phyloP scores from a whole-genome alignment of 1,284 basidiomycete species.

The Cryptococcus hybrid region DNA sequence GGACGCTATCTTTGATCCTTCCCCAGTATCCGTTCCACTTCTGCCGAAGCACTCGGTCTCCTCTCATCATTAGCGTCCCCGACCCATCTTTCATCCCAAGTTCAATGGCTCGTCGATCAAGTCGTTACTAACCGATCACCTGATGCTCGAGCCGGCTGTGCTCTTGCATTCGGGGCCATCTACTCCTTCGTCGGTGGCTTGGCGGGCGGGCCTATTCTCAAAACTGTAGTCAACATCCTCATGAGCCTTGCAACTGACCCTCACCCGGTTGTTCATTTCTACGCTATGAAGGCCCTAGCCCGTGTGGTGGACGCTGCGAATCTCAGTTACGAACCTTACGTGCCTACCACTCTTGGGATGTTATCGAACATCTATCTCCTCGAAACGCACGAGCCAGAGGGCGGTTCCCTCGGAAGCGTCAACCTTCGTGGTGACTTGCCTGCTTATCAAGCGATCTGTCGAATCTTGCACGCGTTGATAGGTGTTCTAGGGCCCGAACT shows the following conservation, averaged over 20 bases:
- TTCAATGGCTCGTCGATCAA: conserved; percentile 90
- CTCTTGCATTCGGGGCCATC: conserved; percentile 89
- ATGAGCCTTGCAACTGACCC: conserved; percentile 96
- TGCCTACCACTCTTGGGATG: conserved; percentile 85
- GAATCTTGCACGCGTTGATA: conserved; percentile 88
- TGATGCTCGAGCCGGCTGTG: conserved; percentile 88
- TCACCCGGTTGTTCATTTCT: conserved; percentile 94
- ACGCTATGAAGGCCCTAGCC: conserved; percentile 80
- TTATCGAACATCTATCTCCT: conserved; percentile 85
- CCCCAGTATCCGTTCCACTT: conserved; percentile 71
- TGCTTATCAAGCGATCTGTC: conserved; percentile 85
- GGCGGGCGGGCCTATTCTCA: conserved; percentile 88
- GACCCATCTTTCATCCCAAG: conserved; percentile 79
- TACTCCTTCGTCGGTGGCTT: conserved; percentile 91
- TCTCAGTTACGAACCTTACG: conserved; percentile 85
- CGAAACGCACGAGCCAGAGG: conserved; percentile 92
- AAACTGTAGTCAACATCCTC: conserved; percentile 93
- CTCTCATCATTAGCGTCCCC: conserved; percentile 81
- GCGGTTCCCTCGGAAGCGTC: conserved; percentile 76
- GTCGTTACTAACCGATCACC: conserved; percentile 97
- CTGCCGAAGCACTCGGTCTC: conserved; percentile 89
- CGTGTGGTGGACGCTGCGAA: conserved; percentile 90
- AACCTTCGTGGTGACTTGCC: conserved; percentile 90
- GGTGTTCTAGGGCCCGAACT: conserved; percentile 95
- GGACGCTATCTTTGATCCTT: conserved; percentile 79